These are phyloP conservation scores for Lepiota brunneoincarnata DNA, from an alignment of 768 basidiomycete species.

Conservation along the genomic window DNA sequence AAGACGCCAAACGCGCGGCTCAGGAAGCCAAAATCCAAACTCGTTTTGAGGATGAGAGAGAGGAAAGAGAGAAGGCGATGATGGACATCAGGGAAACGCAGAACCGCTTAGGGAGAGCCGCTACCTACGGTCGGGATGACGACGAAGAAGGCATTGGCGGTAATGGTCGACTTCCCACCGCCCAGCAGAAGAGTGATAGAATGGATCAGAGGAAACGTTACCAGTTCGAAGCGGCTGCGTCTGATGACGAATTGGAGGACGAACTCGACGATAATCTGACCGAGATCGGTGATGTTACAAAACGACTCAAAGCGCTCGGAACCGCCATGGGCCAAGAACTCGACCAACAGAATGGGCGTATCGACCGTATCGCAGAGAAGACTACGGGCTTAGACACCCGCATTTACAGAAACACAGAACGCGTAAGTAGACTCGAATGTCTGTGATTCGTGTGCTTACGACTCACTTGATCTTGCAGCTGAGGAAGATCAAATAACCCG, in stretches of 20 bases:
- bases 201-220: slow-evolving; percentile 79
- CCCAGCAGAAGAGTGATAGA: slow-evolving; percentile 49
- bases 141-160: slow-evolving; percentile 45
- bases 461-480: slow-evolving; percentile 37
- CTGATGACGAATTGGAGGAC: slow-evolving; percentile 93
- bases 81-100: slow-evolving; percentile 85
- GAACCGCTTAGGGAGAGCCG: slow-evolving; percentile 76
- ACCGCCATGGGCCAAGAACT: slow-evolving; percentile 86
- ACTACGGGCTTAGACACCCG: slow-evolving; percentile 70
- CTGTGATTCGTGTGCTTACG: background rate
- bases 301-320: slow-evolving; percentile 75
- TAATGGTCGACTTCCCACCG: slow-evolving; percentile 41
- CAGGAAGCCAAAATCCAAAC: slow-evolving; percentile 81
- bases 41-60: slow-evolving; percentile 85
- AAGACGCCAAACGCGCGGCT: slow-evolving; percentile 83
- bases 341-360: slow-evolving; percentile 78
- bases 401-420: slow-evolving; percentile 80
- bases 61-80: slow-evolving; percentile 82
- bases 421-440: slow-evolving; percentile 42
- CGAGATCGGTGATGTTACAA: slow-evolving; percentile 77
- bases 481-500: slow-evolving; percentile 53
- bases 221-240: slow-evolving; percentile 88
- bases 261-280: slow-evolving; percentile 91
- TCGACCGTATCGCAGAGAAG: slow-evolving; percentile 78
- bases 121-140: slow-evolving; percentile 53